A percentile compares a stretch with the other conserved stretches of the same genome.
phyloP scores from a whole-genome alignment of 768 basidiomycete species.

The Boletus subparvulus region DNA sequence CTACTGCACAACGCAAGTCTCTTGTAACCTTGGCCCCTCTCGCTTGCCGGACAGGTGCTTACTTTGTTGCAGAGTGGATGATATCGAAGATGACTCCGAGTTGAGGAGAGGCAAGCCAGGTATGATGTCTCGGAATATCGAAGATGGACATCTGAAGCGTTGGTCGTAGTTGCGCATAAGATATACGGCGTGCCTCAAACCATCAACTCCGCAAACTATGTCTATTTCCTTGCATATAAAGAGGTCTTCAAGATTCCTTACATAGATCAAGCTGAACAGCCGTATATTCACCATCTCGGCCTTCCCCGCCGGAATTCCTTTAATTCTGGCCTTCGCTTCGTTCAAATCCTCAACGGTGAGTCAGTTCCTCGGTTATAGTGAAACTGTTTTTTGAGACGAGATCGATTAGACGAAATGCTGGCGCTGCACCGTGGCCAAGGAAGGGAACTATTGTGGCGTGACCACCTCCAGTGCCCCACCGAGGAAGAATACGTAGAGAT shows the following conservation, averaged over 20 bases:
- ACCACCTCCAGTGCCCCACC: slow-evolving; percentile 83
- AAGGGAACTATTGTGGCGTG: slow-evolving; percentile 90
- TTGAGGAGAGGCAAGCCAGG: slow-evolving; percentile 84
- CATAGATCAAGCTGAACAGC: slow-evolving; percentile 5
- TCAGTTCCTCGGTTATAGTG: background rate
- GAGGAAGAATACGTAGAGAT: slow-evolving; percentile 94
- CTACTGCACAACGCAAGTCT: slow-evolving; percentile 95
- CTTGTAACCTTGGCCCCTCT: slow-evolving; percentile 53
- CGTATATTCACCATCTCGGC: slow-evolving; percentile 40
- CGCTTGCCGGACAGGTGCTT: background rate
- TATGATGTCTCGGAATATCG: slow-evolving; percentile 24
- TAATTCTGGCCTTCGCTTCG: slow-evolving; percentile 46
- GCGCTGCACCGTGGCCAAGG: slow-evolving; percentile 93
- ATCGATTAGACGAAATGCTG: slow-evolving; percentile 58
- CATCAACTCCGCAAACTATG: slow-evolving; percentile 96
- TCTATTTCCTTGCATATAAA: slow-evolving; percentile 91
- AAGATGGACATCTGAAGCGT: background rate
- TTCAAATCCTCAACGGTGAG: slow-evolving; percentile 74
- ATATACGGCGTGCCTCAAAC: slow-evolving; percentile 97
- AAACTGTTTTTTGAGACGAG: background rate
- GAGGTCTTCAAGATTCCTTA: slow-evolving; percentile 56
- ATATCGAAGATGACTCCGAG: slow-evolving; percentile 91
- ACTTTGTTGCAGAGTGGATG: slow-evolving; percentile 66
- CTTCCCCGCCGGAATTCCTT: background rate
- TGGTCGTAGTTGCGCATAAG: slow-evolving; percentile 75